These are phyloP conservation scores for Phialophora chinensis DNA, from an alignment of 2,329 filamentous ascomycete species.

Conservation along the genomic window DNA sequence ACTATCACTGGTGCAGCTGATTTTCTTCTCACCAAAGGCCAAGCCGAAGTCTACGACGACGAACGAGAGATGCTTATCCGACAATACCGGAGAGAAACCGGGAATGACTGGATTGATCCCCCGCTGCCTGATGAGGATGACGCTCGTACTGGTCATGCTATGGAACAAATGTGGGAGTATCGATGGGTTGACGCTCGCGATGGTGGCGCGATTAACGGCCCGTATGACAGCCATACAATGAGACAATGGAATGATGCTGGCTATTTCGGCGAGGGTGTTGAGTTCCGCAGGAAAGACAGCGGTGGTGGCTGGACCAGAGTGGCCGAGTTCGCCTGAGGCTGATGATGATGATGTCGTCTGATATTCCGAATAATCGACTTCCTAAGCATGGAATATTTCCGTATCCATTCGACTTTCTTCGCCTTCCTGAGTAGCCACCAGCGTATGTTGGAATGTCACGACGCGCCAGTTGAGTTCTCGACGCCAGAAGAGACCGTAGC, in stretches of 20 bases:
- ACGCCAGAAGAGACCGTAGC: constrained; percentile 69
- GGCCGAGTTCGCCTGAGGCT: constrained; percentile 58
- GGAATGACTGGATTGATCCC: constrained; percentile 73
- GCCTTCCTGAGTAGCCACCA: constrained; percentile 33
- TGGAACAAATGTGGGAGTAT: constrained; percentile 77
- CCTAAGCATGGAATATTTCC: constrained; percentile 40
- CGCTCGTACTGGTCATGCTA: constrained; percentile 30
- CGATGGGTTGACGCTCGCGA: constrained; percentile 90
- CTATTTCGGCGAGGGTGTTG: constrained; percentile 90
- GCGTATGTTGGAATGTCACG: constrained; percentile 55
- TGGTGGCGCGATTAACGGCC: constrained; percentile 77
- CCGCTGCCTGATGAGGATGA: constrained; percentile 45
- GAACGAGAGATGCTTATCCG: constrained; percentile 83
- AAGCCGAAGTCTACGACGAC: constrained; percentile 88
- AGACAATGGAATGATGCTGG: constrained; percentile 87
- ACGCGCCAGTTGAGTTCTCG: constrained; percentile 60
- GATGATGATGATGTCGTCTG: constrained; percentile 45
- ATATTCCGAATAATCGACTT: constrained; percentile 39
- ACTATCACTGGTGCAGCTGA: constrained; percentile 89
- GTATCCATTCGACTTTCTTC: constrained; percentile 30
- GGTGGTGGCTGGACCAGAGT: constrained; percentile 61
- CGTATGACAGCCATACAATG: constrained; percentile 86
- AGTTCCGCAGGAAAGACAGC: constrained; percentile 68
- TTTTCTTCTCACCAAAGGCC: constrained; percentile 79
- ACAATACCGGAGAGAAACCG: constrained; percentile 82